These are phyloP conservation scores for Dalbergia cochinchinensis DNA, from an alignment of 306 rosid species.

Conservation along the genomic window DNA sequence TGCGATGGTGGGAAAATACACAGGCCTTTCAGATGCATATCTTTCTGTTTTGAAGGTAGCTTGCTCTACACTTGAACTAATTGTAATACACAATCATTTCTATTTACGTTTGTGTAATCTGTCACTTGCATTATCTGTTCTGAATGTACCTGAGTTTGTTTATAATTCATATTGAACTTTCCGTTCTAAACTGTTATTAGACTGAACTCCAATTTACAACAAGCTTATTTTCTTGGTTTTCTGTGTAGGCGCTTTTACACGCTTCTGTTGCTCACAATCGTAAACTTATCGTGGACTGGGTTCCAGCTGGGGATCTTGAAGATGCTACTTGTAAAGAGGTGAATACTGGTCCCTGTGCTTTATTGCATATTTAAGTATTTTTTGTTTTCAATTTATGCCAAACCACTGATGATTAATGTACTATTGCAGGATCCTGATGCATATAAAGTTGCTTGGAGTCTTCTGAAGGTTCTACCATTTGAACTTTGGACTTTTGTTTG, in stretches of 20 bases:
- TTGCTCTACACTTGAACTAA: not conserved
- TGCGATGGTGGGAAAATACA: slow-evolving; percentile 97
- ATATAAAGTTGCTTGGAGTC: slow-evolving; percentile 77
- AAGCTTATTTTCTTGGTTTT: slow-evolving; percentile 43
- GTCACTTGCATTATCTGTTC: slow-evolving; percentile 7
- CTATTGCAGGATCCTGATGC: slow-evolving; percentile 70
- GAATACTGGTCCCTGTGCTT: slow-evolving; percentile 37
- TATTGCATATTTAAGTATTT: slow-evolving; percentile 2
- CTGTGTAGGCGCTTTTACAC: slow-evolving; percentile 79
- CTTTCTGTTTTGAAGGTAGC: slow-evolving; percentile 89
- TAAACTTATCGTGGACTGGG: slow-evolving; percentile 82
- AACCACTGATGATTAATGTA: slow-evolving; percentile 39
- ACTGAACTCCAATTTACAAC: slow-evolving; percentile 17
- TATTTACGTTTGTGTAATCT: not conserved
- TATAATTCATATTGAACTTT: not conserved
- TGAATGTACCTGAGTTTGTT: not conserved
- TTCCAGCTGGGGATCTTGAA: slow-evolving; percentile 87
- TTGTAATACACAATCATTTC: slow-evolving; percentile 6
- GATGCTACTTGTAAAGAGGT: slow-evolving; percentile 66
- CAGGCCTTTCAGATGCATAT: slow-evolving; percentile 91
- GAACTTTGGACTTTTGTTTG: slow-evolving; percentile 12
- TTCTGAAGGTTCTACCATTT: slow-evolving; percentile 68
- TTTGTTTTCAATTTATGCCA: slow-evolving; percentile 11
- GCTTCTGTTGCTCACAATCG: slow-evolving; percentile 74
- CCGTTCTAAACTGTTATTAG: slow-evolving; percentile 9